These are phyloP conservation scores for Galerina sulciceps DNA, from an alignment of 768 basidiomycete species.

Conservation along the genomic window DNA sequence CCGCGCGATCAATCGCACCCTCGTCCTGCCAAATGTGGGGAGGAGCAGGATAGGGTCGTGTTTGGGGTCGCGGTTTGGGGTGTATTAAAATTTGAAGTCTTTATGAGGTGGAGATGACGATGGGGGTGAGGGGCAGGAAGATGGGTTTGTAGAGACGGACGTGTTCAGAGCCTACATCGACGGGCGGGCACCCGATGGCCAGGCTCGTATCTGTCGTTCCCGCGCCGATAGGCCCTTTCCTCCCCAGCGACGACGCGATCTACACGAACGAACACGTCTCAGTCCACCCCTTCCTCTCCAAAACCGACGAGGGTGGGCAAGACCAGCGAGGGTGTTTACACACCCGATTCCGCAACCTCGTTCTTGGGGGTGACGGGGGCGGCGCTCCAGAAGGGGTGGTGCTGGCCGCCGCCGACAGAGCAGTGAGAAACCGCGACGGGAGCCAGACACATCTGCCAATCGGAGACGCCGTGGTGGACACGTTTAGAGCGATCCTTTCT, in stretches of 20 bases:
- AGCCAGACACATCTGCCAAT: too few species aligned
- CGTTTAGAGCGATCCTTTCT: constrained; percentile 15
- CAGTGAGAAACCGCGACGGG: constrained; percentile 2
- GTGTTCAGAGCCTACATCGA: constrained; percentile 13
- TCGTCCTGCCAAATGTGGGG: constrained; percentile 66
- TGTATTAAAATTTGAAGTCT: constrained; percentile 49
- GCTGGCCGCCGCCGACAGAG: constrained; percentile 13
- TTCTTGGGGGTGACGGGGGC: too few species aligned
- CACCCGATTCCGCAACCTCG: constrained; percentile 22
- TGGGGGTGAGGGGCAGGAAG: too few species aligned
- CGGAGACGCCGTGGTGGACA: constrained; percentile 17
- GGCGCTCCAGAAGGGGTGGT: constrained; percentile 18
- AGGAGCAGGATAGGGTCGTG: constrained; percentile 58
- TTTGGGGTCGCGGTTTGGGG: constrained; percentile 48
- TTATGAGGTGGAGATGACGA: background rate
- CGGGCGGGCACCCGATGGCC: constrained; percentile 24
- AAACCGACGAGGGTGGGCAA: too few species aligned
- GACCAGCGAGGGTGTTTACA: too few species aligned
- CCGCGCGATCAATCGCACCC: constrained; percentile 50
- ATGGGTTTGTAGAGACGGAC: too few species aligned
- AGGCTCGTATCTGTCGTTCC: constrained; percentile 44
- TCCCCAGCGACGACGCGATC: background rate
- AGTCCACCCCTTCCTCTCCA: too few species aligned
- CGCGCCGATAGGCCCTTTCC: background rate
- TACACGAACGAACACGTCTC: constrained; percentile 25